phyloP scores from a whole-genome alignment of 2,329 filamentous ascomycete genomes.

The Phialophora verrucosa region DNA sequence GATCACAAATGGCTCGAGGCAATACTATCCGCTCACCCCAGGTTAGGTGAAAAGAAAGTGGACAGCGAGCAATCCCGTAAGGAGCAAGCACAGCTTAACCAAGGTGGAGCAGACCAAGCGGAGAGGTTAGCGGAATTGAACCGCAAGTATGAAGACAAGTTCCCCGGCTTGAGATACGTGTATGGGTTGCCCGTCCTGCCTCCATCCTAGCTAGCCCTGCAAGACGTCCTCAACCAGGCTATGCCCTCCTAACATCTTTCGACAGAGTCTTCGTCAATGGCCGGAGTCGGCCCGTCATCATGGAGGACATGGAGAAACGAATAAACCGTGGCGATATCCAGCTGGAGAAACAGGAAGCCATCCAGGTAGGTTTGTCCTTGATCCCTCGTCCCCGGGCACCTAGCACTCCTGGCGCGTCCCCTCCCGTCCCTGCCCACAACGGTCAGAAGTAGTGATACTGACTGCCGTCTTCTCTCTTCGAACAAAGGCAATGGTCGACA shows the following conservation, averaged over 20 bases:
- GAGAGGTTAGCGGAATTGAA: conserved; percentile 69
- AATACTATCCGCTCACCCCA: conserved; percentile 81
- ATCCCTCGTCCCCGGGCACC: background rate
- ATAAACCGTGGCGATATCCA: conserved; percentile 71
- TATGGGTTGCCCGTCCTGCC: conserved; percentile 43
- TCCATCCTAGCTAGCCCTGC: background rate
- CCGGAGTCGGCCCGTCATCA: conserved; percentile 72
- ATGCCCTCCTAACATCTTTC: background rate
- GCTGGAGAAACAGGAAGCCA: conserved; percentile 72
- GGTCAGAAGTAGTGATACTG: conserved; percentile 2
- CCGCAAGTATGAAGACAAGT: conserved; percentile 75
- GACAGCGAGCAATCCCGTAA: conserved; percentile 80
- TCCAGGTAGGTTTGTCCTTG: conserved; percentile 64
- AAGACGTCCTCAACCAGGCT: background rate
- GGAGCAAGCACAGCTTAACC: conserved; percentile 79
- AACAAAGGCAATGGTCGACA: conserved; percentile 85
- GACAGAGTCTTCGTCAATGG: conserved; percentile 83
- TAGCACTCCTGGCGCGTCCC: background rate
- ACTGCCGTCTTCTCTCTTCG: conserved; percentile 4
- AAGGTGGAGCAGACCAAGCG: conserved; percentile 56
- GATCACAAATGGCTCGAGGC: conserved; percentile 66
- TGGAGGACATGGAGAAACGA: conserved; percentile 78
- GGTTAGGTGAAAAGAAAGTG: conserved; percentile 79
- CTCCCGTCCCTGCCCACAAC: background rate
- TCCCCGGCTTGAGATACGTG: conserved; percentile 84